Base-by-base conservation (phyloP, 805 yeast species). In the Spathaspora arborariae region DNA sequence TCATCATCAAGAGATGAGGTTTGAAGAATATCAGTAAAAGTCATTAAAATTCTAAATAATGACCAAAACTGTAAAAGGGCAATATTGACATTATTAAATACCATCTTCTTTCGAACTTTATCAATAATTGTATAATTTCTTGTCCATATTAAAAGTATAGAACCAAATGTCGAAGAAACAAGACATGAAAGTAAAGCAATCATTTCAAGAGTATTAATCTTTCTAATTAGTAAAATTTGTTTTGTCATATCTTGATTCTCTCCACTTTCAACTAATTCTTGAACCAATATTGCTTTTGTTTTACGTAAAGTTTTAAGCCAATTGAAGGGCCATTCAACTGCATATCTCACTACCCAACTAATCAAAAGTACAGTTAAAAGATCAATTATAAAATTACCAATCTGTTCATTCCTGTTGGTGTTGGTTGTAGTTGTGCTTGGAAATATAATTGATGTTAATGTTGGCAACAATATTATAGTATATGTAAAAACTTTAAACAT, bases 251-350 rank as follows among this genome's bases (percentile, higher is more conserved):
- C 33, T 18, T 33, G 39, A n/a, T 36, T n/a, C 16, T 36, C 39
- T 13, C 24, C 19, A 3, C 44, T 35, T 6, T 15, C 15, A 8
- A 18, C 5, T 18, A 53, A 46, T 39, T 54, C 49, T 26, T 49
- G 48, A 21, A 59, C 41, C 21, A 59, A 41, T 30, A 43, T 51
- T 6, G 16, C 18, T 39, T 57, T 58, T 3, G 53, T 34, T 5
- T 47, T 48, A 26, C 51, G 51, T 10, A 70, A 56, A 37, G 61
- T 65, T 5, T 49, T 43, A 15, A 62, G 53, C 75, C 75, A 70
- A n/a, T 53, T 52, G 72, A 74, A 70, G 0, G 75, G 75, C 75
- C 75, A 70, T 40, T 70, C 74, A 13, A 64, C 54, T 0, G 65
- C 42, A 30, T 64, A 64, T 44, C 62, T 60, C 11, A 70, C 56